Conservation (phyloP, 169 alveolate genomes). For the Theileria sp. region DNA sequence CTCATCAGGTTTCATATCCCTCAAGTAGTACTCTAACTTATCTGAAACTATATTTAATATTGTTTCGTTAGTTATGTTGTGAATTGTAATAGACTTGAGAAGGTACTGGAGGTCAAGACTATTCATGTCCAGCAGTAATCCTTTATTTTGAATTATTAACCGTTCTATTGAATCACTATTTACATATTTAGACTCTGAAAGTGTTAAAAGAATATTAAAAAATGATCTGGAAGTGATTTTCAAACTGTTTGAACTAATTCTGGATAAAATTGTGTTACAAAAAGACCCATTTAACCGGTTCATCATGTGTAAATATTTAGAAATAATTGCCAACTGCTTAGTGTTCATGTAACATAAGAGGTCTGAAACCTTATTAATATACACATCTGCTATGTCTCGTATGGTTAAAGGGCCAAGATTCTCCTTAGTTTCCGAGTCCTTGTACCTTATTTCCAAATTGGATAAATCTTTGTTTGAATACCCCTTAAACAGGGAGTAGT, state of each 20-base stretch:
- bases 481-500: conserved; percentile 31
- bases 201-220: conserved; percentile 5
- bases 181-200: conserved; percentile 23
- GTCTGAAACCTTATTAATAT: conserved; percentile 6
- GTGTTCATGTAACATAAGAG: conserved; percentile 37
- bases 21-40: conserved; percentile 13
- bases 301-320: conserved; percentile 16
- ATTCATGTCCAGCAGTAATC: conserved; percentile 19
- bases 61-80: conserved; percentile 20
- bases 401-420: conserved; percentile 17
- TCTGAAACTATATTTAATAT: conserved; percentile 1
- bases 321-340: conserved; percentile 45
- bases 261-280: conserved; percentile 13
- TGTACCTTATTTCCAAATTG: conserved; percentile 15
- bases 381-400: conserved; percentile 31
- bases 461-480: background rate
- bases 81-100: background rate
- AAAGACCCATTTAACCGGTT: conserved; percentile 18
- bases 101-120: conserved; percentile 16
- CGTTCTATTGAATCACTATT: conserved; percentile 25
- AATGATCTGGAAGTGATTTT: conserved; percentile 20
- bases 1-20: conserved; percentile 21
- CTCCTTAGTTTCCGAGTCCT: conserved; percentile 1
- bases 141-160: conserved; percentile 2
- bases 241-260: background rate